Evolutionary conservation across 441 rosid genomes (phyloP).

Genomic region (Croton laevigatus): DNA sequence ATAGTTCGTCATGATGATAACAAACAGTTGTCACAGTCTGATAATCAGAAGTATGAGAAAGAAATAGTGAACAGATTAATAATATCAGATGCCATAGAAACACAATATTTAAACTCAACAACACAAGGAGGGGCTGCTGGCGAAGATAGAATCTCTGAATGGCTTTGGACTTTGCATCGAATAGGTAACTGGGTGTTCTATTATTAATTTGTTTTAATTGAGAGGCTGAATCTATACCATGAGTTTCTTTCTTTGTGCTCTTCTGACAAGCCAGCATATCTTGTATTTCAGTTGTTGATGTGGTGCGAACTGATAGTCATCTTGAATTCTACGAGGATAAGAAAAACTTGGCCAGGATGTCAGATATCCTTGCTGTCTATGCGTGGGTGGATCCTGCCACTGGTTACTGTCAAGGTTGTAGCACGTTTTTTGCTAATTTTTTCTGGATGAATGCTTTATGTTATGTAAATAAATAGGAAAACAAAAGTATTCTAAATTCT

Average conservation of each 20-base stretch:
- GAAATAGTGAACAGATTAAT: conserved; percentile 53
- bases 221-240: background rate
- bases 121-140: conserved; percentile 41
- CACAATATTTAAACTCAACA: conserved; percentile 44
- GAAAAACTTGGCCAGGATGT: conserved; percentile 88
- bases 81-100: conserved; percentile 62
- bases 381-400: conserved; percentile 98
- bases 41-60: conserved; percentile 27
- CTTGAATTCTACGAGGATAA: conserved; percentile 88
- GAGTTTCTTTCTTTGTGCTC: conserved; percentile 13
- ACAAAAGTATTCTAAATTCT: background rate
- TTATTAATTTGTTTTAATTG: conserved; percentile 18
- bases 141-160: conserved; percentile 74
- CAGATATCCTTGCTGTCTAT: conserved; percentile 96
- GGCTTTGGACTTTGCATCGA: conserved; percentile 95
- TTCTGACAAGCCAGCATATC: conserved; percentile 24
- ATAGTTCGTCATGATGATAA: conserved; percentile 39
- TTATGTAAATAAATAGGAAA: background rate
- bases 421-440: conserved; percentile 13
- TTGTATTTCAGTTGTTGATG: conserved; percentile 78
- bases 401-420: conserved; percentile 97
- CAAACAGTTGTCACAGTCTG: conserved; percentile 40
- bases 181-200: conserved; percentile 50
- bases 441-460: background rate
- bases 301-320: conserved; percentile 94